Evolutionary conservation across 345 rosid genomes (phyloP), one percentile per base, ranked within the genome.

Genomic region (Stellera chamaejasme): DNA sequence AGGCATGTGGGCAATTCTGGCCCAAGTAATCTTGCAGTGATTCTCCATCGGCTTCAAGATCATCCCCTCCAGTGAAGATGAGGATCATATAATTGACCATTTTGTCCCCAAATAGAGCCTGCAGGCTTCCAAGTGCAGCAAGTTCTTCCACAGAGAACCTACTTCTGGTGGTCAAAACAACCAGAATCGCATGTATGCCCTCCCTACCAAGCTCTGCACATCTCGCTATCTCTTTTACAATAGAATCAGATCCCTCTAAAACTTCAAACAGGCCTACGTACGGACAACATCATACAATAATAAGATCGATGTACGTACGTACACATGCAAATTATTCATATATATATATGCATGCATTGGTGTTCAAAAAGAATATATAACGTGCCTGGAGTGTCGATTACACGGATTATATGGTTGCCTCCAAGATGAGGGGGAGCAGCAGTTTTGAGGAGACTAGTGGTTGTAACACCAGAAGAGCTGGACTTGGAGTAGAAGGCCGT

Each of bases 61-160:
- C 87, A 64, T 88, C 96, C 2, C 96, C 96, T 44, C 94, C 94
- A 1, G 96, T 88, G 52, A 85, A 88, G 19, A 88, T 85, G 15
- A 85, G 69, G 60, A 88, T 78, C 91, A 88, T 77, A 64, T 85
- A 79, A 64, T 81, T 74, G 48, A 73, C 27, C 45, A 88, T 83
- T 59, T 83, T 83, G 51, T 70, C 72, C 11, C 96, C 94, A 36
- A 85, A 83, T 43, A 88, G 60, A n/a, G 82, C 74, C 57, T 76
- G 83, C 69, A 88, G 72, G 75, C 75, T 69, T 25, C 59, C 71
- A 13, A 88, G 70, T 1, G 82, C 80, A 52, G 88, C 67, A 66
- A 76, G 63, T 63, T 88, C 96, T 63, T 85, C 96, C 39, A 72
- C 74, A 0, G 87, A 64, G 56, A 80, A 80, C 3, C 91, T 77